A percentile compares a stretch with the other conserved stretches of the same genome.
These are phyloP conservation scores for Suhomyces guaymorum DNA, from an alignment of 1,139 yeast genomes.

Conservation along the genomic window DNA sequence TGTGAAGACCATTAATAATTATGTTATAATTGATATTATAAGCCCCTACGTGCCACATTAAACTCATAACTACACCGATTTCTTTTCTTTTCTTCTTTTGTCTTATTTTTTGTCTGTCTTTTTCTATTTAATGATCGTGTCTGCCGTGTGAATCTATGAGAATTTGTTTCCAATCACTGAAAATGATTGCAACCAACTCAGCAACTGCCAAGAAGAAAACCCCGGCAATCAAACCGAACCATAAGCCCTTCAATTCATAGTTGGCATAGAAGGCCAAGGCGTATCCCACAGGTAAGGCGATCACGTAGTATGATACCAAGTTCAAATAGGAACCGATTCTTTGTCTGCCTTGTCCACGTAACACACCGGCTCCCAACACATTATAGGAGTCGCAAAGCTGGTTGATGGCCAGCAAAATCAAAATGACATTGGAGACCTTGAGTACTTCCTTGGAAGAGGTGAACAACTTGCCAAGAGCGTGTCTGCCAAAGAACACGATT, in stretches of 20 bases:
- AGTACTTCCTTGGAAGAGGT: slow-evolving; percentile 33
- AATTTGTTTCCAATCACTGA: slow-evolving; percentile 35
- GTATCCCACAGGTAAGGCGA: slow-evolving; percentile 28
- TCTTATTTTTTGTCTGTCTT: not conserved
- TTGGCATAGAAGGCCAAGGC: slow-evolving; percentile 20
- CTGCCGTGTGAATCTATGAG: slow-evolving; percentile 19
- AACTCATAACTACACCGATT: too few relatives aligned
- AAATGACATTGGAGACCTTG: slow-evolving; percentile 25
- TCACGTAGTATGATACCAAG: slow-evolving; percentile 23
- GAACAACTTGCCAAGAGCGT: slow-evolving; percentile 28
- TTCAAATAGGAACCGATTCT: slow-evolving; percentile 42
- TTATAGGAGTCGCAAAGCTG: slow-evolving; percentile 25
- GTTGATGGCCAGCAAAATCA: slow-evolving; percentile 35
- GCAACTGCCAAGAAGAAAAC: slow-evolving; percentile 36
- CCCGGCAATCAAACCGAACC: slow-evolving; percentile 43
- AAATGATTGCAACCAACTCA: slow-evolving; percentile 30
- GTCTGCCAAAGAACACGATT: slow-evolving; percentile 31
- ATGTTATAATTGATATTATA: too few relatives aligned
- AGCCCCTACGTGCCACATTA: too few relatives aligned
- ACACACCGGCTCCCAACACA: slow-evolving; percentile 31
- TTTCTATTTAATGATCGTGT: slow-evolving; percentile 17
- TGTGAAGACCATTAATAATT: too few relatives aligned
- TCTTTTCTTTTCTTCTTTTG: not conserved
- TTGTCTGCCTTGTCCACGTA: slow-evolving; percentile 50
- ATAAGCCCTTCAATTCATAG: slow-evolving; percentile 36